Evolutionary conservation across 148 eudicot species (phyloP), one percentile per base, ranked within the genome.

Genomic region (Rhododendron ferrugineum): DNA sequence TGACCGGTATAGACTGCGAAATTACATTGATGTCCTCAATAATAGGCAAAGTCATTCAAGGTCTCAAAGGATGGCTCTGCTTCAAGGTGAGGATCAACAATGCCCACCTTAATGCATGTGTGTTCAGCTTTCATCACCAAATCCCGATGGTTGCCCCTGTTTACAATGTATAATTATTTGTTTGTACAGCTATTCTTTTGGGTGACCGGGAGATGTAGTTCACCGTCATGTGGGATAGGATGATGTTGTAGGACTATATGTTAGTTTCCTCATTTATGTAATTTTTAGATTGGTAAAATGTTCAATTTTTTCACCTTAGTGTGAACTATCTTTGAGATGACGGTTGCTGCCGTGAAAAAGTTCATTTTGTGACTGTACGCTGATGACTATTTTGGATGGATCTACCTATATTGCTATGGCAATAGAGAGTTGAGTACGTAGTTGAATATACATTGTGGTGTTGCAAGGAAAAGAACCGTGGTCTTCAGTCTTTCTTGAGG

Each of bases 41-140:
- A 93, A 92, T 86, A 91, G 98, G 91, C 95, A 93, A 89, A 91
- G 91, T 86, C 90, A 91, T 86, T 93, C 98, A 26, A 90, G 91
- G 88, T 92, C 98, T 85, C 93, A 91, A 82, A 90, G 93, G 88
- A 91, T 94, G 89, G 90, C 94, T 62, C 84, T 94, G 76, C 92
- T 93, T 70, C 92, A 92, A 89, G 83, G 88, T 79, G 93, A 90
- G 86, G 91, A 86, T 84, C 90, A 85, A 78, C 88, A 84, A 79
- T 87, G 88, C 76, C 86, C 89, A 9, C 88, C 91, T 70, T 86
- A 82, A 88, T 49, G 28, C 73, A 20, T 11, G 16, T 11, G 80
- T 37, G 37, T 22, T 34, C 37, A n/a, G 56, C 86, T 84, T 86
- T 84, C 68, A 22, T 81, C 66, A 60, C 80, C 76, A 80, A 34